Base-by-base conservation (phyloP, 352 stramenopile species). In the Blastocystis sp. region DNA sequence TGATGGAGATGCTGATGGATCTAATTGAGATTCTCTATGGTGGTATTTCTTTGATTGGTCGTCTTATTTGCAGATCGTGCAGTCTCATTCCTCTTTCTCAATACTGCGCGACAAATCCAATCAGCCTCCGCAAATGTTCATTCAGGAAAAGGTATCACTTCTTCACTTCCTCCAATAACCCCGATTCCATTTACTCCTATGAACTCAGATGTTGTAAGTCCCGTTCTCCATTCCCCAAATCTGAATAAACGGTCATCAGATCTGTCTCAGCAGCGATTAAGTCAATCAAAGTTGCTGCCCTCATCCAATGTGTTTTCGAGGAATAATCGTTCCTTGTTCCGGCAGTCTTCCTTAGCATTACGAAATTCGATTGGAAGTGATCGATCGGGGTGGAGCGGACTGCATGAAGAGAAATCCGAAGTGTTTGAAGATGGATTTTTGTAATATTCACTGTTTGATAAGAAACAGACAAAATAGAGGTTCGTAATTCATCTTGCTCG, bases 401-500 rank as follows among this genome's bases (percentile, higher is more conserved):
- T 21, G 0, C 19, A 19, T 7, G 65, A 49, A 35, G 65, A 77
- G 0, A 77, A 54, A 51, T 2, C 29, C 2, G 54, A 52, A 42
- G 66, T 56, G 7, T 35, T 42, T 43, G 39, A 61, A 14, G 71
- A 63, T 65, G 71, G 71, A 51, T 67, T 66, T 7, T 37, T 83
- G 58, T 83, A 54, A 54, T 32, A 37, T 83, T 11, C 11, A 3
- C 29, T 83, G 71, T 83, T 32, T 83, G n/a, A 54, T 24, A 29
- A 43, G 39, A 83, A 83, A 83, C 71, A 83, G 16, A 43, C 14
- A 42, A 83, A 21, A 63, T 5, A 39, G 52, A 27, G 27, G 16
- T 29, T 21, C 71, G 71, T 35, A 83, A 51, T 65, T 83, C 71
- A 43, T 83, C 71, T 43, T 83, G 71, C n/a, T 83, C 71, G 49